Conservation (phyloP, 768 basidiomycete species). For the Naganishia vaughanmartiniae region DNA sequence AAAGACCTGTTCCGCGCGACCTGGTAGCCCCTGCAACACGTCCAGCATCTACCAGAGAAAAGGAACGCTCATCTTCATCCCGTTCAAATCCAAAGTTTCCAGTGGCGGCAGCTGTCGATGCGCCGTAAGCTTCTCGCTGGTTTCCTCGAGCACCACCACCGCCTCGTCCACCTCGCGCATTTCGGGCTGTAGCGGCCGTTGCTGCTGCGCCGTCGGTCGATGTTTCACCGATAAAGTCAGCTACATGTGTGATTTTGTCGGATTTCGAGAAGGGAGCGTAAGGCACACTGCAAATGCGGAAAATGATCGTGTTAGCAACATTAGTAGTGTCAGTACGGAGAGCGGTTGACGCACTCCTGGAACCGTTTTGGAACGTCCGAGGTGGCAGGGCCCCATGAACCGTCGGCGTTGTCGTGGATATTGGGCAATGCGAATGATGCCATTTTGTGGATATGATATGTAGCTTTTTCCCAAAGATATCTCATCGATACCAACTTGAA, state of each 20-base stretch:
- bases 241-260: conserved; percentile 94
- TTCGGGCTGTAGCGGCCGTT: conserved; percentile 36
- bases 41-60: conserved; percentile 90
- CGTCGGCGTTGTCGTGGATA: conserved; percentile 87
- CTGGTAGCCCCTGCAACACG: conserved; percentile 28
- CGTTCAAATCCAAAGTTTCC: conserved; percentile 96
- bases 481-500: not conserved
- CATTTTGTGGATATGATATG: conserved; percentile 54
- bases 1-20: conserved; percentile 32
- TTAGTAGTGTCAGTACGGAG: not conserved
- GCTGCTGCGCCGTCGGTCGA: conserved; percentile 55
- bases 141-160: conserved; percentile 55
- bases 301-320: conserved; percentile 4
- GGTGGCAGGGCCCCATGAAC: conserved; percentile 65
- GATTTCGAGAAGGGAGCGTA: conserved; percentile 98
- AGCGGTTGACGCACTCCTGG: conserved; percentile 66
- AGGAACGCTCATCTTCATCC: conserved; percentile 94
- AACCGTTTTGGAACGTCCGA: conserved; percentile 72
- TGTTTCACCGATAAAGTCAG: conserved; percentile 86
- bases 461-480: too few species aligned
- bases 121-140: conserved; percentile 78
- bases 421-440: conserved; percentile 75
- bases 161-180: conserved; percentile 19
- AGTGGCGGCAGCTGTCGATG: conserved; percentile 63
- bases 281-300: conserved; percentile 61